Evolutionary conservation across 768 basidiomycete species (phyloP), one percentile per base, ranked within the genome.

Genomic region (Psilocybe tampanensis): DNA sequence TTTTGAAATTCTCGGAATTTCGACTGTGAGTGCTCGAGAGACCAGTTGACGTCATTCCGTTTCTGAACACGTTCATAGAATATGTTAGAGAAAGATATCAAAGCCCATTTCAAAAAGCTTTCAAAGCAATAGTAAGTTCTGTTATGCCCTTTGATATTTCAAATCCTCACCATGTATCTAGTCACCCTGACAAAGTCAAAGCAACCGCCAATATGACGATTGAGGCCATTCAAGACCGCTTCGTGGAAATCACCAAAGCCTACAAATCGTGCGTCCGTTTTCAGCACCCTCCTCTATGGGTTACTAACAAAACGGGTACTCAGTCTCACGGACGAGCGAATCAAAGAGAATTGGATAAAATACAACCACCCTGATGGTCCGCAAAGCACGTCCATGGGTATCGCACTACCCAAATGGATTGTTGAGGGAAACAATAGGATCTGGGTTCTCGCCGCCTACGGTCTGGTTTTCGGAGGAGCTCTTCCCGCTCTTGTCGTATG

Each of bases 291-390:
- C 23, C 13, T 60, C 4, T 21, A n/a, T 39, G 21, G 39, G 29
- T 5, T 1, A 18, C 21, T 58, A n/a, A 55, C 26, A 49, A 2
- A 21, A 21, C 48, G 42, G 52, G 51, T 62, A 24, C 33, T 33
- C 62, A 94, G 92, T 8, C 75, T 99, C 22, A 98, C 95, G 0
- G 95, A 99, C 72, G 92, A 93, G 68, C 88, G 84, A 5, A 94
- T 94, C 52, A 91, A 95, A 41, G 86, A 89, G 66, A 99, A 99
- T 72, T 86, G 87, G 76, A 85, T 90, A 62, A 78, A 87, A 34
- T 98, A 91, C 61, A 94, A 95, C 2, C 90, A 99, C 68, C 97
- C 97, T 0, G 97, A 99, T 70, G 97, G 97, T 7, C 89, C 93
- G n/a, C 94, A 98, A 68, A 90, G 94, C 66, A 79, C 95, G 24